Evolutionary conservation across 305 asterid species (phyloP).

Genomic region (Solanum hybrid): DNA sequence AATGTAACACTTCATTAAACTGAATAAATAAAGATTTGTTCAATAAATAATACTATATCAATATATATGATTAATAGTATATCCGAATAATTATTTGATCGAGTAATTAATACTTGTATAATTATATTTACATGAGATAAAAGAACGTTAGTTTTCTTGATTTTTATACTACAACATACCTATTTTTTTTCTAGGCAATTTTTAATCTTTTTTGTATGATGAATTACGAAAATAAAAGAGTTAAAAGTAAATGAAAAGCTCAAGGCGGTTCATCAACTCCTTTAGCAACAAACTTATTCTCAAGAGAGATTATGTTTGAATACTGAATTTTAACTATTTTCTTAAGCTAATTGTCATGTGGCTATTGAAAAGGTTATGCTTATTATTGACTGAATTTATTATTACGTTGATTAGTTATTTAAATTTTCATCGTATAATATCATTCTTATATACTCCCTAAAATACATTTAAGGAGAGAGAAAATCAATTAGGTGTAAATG

Average conservation of each 20-base stretch:
- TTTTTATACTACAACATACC: not conserved
- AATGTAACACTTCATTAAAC: no score
- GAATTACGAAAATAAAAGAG: not conserved
- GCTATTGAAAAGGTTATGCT: not conserved
- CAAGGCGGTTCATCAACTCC: not conserved
- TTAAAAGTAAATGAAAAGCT: not conserved
- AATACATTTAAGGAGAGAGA: not conserved
- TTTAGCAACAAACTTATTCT: not conserved
- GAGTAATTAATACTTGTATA: not conserved
- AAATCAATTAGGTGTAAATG: not conserved
- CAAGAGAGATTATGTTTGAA: not conserved
- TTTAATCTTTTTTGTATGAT: not conserved
- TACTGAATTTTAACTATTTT: not conserved
- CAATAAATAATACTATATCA: not conserved
- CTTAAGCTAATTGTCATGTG: not conserved
- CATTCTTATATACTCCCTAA: not conserved
- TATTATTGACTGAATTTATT: not conserved
- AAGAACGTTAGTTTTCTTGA: not conserved
- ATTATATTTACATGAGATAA: not conserved
- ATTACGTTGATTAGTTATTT: not conserved
- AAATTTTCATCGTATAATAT: not conserved
- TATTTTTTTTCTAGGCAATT: not conserved
- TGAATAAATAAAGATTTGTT: no score
- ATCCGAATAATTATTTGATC: not conserved
- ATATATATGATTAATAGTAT: not conserved